Conservation (phyloP, 805 yeast species). For the Kodamaea kaohsiungensis region DNA sequence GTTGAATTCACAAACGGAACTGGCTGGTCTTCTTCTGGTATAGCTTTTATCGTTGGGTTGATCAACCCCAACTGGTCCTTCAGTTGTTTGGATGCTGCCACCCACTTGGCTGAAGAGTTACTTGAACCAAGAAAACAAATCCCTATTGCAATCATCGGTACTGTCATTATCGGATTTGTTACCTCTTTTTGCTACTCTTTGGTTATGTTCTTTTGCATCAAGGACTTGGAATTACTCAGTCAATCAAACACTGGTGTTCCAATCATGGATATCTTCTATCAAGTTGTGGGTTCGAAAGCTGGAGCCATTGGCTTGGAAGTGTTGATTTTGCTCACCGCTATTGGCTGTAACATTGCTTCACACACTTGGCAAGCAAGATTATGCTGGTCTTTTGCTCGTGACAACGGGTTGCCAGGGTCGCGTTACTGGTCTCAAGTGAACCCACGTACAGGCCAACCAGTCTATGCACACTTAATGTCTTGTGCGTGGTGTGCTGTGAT, state of each 20-base stretch:
- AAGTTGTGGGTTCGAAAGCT: conserved; percentile 51
- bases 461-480: conserved; percentile 59
- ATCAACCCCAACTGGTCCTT: conserved; percentile 72
- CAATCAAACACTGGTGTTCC: conserved; percentile 60
- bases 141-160: conserved; percentile 61
- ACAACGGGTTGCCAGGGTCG: conserved; percentile 60
- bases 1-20: conserved; percentile 53
- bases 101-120: conserved; percentile 71
- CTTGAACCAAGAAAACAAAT: conserved; percentile 57
- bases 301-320: conserved; percentile 57
- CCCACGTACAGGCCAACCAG: conserved; percentile 51
- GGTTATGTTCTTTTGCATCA: conserved; percentile 60
- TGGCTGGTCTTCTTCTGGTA: conserved; percentile 60
- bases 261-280: conserved; percentile 61
- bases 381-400: conserved; percentile 69
- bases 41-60: conserved; percentile 69
- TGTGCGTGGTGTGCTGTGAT: conserved; percentile 52
- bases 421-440: conserved; percentile 51
- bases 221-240: conserved; percentile 49
- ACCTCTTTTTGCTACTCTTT: conserved; percentile 56
- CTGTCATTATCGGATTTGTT: conserved; percentile 65
- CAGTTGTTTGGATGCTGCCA: conserved; percentile 67
- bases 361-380: conserved; percentile 71
- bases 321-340: conserved; percentile 52
- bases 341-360: conserved; percentile 59